phyloP scores from a whole-genome alignment of 2,329 filamentous ascomycete genomes.

The Fusarium heterosporum region DNA sequence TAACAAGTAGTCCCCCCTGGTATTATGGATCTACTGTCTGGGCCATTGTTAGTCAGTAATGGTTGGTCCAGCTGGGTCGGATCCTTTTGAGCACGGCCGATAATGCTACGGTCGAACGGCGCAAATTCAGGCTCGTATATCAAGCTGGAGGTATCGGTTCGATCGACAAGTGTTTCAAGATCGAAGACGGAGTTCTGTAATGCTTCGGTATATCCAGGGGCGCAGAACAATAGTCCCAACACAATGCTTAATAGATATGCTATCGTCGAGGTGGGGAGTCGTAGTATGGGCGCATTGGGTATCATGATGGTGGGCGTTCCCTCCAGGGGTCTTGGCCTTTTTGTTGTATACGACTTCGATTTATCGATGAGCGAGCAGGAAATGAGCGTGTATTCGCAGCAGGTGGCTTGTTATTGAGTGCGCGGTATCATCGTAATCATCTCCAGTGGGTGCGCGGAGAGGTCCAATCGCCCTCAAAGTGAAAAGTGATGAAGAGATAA shows the following conservation, averaged over 20 bases:
- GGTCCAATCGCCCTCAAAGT: background rate
- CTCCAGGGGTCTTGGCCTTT: slow-evolving; percentile 53
- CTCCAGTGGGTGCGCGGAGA: background rate
- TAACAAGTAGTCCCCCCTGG: slow-evolving; percentile 69
- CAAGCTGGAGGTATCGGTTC: slow-evolving; percentile 37
- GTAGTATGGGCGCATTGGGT: slow-evolving; percentile 77
- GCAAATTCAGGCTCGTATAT: slow-evolving; percentile 71
- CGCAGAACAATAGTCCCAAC: slow-evolving; percentile 70
- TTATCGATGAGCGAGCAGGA: slow-evolving; percentile 25
- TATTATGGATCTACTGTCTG: slow-evolving; percentile 67
- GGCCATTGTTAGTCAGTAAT: slow-evolving; percentile 72
- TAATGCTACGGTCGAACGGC: slow-evolving; percentile 70
- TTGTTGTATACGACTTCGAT: slow-evolving; percentile 13
- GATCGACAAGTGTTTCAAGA: slow-evolving; percentile 30
- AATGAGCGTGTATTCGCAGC: slow-evolving; percentile 27
- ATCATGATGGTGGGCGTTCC: slow-evolving; percentile 63
- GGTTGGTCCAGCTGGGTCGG: slow-evolving; percentile 54
- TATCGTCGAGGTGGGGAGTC: slow-evolving; percentile 74
- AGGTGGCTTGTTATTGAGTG: slow-evolving; percentile 30
- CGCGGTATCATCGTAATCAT: slow-evolving; percentile 35
- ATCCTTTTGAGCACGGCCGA: slow-evolving; percentile 66
- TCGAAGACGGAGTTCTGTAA: slow-evolving; percentile 20
- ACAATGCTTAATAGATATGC: slow-evolving; percentile 66
- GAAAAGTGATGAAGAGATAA: slow-evolving; percentile 11
- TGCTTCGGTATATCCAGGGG: slow-evolving; percentile 71